Evolutionary conservation across 1,139 yeast species (phyloP).

Genomic region (Blastobotrys serpentis): DNA sequence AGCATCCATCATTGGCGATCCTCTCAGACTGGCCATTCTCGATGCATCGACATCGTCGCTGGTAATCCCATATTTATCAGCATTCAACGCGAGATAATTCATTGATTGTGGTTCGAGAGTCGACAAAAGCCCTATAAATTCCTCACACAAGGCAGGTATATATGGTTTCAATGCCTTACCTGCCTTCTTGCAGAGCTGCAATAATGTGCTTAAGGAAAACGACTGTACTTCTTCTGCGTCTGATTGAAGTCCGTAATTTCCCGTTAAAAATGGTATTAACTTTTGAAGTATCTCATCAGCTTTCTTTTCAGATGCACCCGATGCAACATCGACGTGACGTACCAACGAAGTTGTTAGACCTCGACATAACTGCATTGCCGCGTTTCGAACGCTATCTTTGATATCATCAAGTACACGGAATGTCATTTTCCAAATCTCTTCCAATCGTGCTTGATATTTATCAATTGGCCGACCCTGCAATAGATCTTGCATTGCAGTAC

Average conservation of each 20-base stretch:
- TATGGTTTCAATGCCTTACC: conserved; percentile 64
- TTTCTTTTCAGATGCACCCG: conserved; percentile 43
- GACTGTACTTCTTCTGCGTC: conserved; percentile 82
- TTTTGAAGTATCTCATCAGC: conserved; percentile 55
- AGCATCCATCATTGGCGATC: conserved; percentile 88
- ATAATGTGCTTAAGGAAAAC: conserved; percentile 71
- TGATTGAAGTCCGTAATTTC: conserved; percentile 73
- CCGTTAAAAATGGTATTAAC: conserved; percentile 76
- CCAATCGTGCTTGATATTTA: conserved; percentile 53
- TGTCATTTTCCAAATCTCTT: conserved; percentile 82
- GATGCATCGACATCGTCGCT: conserved; percentile 73
- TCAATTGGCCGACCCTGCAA: conserved; percentile 60
- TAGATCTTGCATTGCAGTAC: conserved; percentile 69
- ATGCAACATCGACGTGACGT: conserved; percentile 49
- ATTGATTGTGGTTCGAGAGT: conserved; percentile 89
- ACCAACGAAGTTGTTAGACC: conserved; percentile 64
- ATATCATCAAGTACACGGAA: conserved; percentile 92
- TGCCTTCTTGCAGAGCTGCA: conserved; percentile 64
- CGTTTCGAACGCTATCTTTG: conserved; percentile 86
- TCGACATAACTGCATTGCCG: conserved; percentile 69
- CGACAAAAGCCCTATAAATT: conserved; percentile 71
- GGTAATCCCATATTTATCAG: conserved; percentile 79
- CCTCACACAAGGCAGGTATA: conserved; percentile 66
- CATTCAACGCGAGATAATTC: conserved; percentile 82
- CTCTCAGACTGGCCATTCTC: conserved; percentile 68